phyloP scores from a whole-genome alignment of 2,329 filamentous ascomycete genomes.

The Acephala macrosclerotiorum region DNA sequence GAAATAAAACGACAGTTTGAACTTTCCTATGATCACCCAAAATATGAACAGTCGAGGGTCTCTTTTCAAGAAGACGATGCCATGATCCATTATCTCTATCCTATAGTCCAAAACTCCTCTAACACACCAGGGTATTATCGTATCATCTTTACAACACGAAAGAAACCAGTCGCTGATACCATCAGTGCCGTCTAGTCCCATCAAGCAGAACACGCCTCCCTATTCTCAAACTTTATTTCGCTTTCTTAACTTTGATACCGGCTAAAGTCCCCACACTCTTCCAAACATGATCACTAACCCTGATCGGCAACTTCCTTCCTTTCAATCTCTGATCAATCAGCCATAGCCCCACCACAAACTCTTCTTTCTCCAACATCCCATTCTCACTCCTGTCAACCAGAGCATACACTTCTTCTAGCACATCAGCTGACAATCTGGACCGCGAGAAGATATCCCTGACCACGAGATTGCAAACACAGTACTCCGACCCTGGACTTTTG shows the following conservation, averaged over 20 bases:
- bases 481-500: constrained; percentile 41
- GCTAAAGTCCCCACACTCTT: constrained; percentile 63
- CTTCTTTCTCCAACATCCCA: constrained; percentile 68
- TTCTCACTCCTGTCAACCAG: constrained; percentile 67
- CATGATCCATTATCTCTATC: constrained; percentile 6
- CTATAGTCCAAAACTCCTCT: constrained; percentile 1
- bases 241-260: constrained; percentile 39
- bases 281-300: constrained; percentile 80
- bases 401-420: constrained; percentile 79
- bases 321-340: constrained; percentile 82
- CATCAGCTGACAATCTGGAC: constrained; percentile 70
- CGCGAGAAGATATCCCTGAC: constrained; percentile 79
- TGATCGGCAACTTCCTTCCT: constrained; percentile 77
- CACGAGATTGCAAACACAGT: constrained; percentile 71
- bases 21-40: no score
- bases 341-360: constrained; percentile 87
- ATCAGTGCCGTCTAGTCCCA: not conserved
- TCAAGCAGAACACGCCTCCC: not conserved
- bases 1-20: no score
- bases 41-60: no score
- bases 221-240: not conserved
- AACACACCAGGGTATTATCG: constrained; percentile 15
- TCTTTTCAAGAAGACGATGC: not conserved
- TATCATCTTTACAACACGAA: constrained; percentile 10
- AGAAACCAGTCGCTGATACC: not conserved